Evolutionary conservation across 257 asterid genomes (phyloP), one percentile per base, ranked within the genome.

Genomic region (Perilla frutescens): DNA sequence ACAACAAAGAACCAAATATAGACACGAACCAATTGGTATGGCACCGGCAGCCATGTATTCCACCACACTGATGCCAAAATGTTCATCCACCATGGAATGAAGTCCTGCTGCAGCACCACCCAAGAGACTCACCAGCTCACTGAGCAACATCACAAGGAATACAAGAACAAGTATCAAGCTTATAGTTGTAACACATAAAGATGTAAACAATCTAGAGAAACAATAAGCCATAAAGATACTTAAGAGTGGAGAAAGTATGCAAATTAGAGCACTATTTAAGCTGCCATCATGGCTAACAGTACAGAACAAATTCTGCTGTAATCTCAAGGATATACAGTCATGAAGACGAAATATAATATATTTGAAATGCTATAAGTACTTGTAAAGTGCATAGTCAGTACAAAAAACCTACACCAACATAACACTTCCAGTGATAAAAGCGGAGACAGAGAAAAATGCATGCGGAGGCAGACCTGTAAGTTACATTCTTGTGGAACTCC

Each of bases 31-130:
- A 74, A 95, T 92, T 53, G 99, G 96, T 75, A 95, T 90, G 59
- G 98, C 96, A 8, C 96, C 98, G 14, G 96, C 86, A 71, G 97
- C 98, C 97, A 95, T 92, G 86, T 85, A 92, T 81, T 92, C 98
- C 72, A 95, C 99, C 54, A 92, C 96, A 55, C 99, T 74, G 64
- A 95, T 95, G 78, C 99, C 98, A 73, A 95, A 95, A 79, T 92
- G 98, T 82, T 95, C 98, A 53, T 95, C 99, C 70, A 79, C 84
- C 98, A 95, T 95, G 71, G 99, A 89, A 79, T 95, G 97, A 72
- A 92, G 82, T 62, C 99, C 98, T 4, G 85, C 89, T 56, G 89
- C 74, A 9, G 97, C 96, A 40, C 87, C 96, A 34, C 96, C 98
- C 83, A 95, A 80, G 60, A 95, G 96, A 67, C 79, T 80, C 81